Base-by-base conservation (phyloP, 164 flowering plant species). In the Protea cynaroides region DNA sequence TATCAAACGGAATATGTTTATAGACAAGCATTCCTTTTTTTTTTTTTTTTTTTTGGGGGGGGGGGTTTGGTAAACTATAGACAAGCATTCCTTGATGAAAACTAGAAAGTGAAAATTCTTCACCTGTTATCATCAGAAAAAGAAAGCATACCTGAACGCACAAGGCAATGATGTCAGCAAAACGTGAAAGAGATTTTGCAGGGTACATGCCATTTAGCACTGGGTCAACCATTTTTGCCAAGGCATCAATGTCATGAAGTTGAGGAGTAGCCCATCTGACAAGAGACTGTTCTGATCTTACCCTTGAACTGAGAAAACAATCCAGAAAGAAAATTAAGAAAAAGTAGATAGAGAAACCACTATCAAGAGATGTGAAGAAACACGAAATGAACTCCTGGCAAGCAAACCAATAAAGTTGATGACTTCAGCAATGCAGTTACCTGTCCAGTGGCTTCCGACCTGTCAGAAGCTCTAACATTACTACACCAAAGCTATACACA, bases 251-350 rank as follows among this genome's bases (percentile, higher is more conserved):
- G 74, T 94, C 98, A 71, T 94, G 98, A 43, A 94, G 84, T 68
- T 91, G 99, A 18, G 99, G 99, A 69, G 93, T 85, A 12, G 99
- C 97, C 99, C 99, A 94, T 81, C 96, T 81, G 29, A 91, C 99
- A 67, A 91, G 92, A 53, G 96, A 89, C 60, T 91, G 96, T 63
- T 94, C 99, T 61, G 93, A 77, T 78, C 97, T 86, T 65, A 59
- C 69, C 68, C 98, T 87, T 61, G 96, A 94, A 80, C 98, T 94
- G 59, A 59, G 71, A 12, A 65, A 12, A 65, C n/a, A 56, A 57
- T 29, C 34, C 37, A 47, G 51, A 36, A 49, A 49, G 52, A 49
- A 18, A 18, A 4, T 1, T 12, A 49, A 18, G 52, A 18, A 19
- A 61, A 19, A 61, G 22, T 25, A 46, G 15, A 60, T 13, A 63